phyloP scores from a whole-genome alignment of 352 stramenopile species.

The Pilasporangium apinafurcum region DNA sequence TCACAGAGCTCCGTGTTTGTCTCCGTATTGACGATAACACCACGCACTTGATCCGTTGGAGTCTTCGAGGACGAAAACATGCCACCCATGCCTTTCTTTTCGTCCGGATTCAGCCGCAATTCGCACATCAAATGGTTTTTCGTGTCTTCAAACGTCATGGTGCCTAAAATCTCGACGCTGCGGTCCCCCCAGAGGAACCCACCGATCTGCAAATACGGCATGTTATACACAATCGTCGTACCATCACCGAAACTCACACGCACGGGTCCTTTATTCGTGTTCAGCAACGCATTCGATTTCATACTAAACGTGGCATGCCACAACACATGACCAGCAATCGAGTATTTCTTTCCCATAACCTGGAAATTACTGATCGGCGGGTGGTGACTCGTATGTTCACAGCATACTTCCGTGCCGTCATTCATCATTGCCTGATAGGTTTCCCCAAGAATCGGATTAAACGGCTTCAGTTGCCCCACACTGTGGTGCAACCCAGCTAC shows the following conservation, averaged over 20 bases:
- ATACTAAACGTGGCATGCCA: slow-evolving; percentile 77
- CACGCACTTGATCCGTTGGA: slow-evolving; percentile 65
- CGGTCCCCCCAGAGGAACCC: slow-evolving; percentile 79
- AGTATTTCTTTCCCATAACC: slow-evolving; percentile 67
- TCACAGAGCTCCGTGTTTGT: slow-evolving; percentile 60
- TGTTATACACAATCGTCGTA: slow-evolving; percentile 58
- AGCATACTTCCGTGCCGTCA: slow-evolving; percentile 74
- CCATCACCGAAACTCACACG: slow-evolving; percentile 64
- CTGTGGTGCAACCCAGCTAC: slow-evolving; percentile 75
- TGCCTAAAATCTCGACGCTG: slow-evolving; percentile 68
- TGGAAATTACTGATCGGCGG: slow-evolving; percentile 84
- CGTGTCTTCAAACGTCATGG: slow-evolving; percentile 72
- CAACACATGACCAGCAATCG: slow-evolving; percentile 60
- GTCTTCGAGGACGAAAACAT: slow-evolving; percentile 80
- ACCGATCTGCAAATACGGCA: slow-evolving; percentile 69
- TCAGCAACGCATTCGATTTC: slow-evolving; percentile 80
- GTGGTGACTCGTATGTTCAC: slow-evolving; percentile 83
- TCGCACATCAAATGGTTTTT: slow-evolving; percentile 65
- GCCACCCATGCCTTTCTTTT: slow-evolving; percentile 82
- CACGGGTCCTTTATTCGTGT: slow-evolving; percentile 73
- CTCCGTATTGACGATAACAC: slow-evolving; percentile 60
- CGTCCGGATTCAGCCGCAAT: slow-evolving; percentile 76
- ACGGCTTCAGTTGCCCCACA: slow-evolving; percentile 79
- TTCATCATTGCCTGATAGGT: slow-evolving; percentile 71
- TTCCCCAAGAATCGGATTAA: slow-evolving; percentile 82